phyloP scores from a whole-genome alignment of 495 filamentous ascomycete genomes.

The Pyrenula massariospora region DNA sequence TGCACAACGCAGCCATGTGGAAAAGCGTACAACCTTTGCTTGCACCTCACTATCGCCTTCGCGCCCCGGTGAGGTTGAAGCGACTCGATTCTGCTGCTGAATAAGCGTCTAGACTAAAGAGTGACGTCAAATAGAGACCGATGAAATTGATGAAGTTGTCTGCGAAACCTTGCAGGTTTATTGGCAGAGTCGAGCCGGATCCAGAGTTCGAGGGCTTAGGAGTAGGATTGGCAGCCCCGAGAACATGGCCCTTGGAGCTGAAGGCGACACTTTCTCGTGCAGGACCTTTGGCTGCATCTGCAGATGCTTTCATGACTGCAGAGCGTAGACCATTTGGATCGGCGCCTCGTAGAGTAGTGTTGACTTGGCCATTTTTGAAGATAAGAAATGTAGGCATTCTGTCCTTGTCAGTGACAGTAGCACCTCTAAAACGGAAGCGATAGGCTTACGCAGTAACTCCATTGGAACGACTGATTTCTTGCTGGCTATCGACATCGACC shows the following conservation, averaged over 20 bases:
- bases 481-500: background rate
- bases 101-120: background rate
- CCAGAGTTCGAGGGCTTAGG: background rate
- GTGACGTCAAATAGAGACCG: background rate
- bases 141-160: background rate
- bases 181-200: background rate
- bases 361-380: slow-evolving; percentile 61
- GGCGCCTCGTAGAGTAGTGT: slow-evolving; percentile 62
- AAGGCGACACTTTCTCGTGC: background rate
- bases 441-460: background rate
- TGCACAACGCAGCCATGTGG: no score
- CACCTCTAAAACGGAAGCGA: no score
- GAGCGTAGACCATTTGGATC: slow-evolving; percentile 54
- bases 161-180: background rate
- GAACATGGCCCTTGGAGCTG: background rate
- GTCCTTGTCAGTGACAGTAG: background rate
- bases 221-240: background rate
- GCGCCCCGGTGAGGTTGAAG: background rate
- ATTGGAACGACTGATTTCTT: background rate
- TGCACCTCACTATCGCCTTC: background rate
- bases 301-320: slow-evolving; percentile 48
- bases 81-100: background rate
- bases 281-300: slow-evolving; percentile 22
- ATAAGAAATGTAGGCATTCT: slow-evolving; percentile 81
- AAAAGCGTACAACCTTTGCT: no score